phyloP scores from a whole-genome alignment of 805 yeast species.

The Suhomyces prunicola region DNA sequence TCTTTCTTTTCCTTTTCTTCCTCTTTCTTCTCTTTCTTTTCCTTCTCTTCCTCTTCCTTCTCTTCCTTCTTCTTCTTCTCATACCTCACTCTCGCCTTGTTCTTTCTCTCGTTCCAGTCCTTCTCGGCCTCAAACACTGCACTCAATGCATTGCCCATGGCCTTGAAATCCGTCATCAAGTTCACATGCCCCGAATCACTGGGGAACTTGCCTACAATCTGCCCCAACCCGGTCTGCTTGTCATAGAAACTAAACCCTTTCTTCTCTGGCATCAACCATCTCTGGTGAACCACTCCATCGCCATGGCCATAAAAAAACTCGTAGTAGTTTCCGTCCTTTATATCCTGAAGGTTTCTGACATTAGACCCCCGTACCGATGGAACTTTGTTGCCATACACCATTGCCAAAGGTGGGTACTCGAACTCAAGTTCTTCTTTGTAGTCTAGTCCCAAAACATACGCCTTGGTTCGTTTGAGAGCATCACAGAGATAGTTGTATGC shows the following conservation, averaged over 20 bases:
- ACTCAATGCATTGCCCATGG: slow-evolving; percentile 67
- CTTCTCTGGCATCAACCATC: slow-evolving; percentile 75
- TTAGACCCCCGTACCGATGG: slow-evolving; percentile 84
- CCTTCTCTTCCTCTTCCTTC: background rate
- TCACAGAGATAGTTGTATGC: slow-evolving; percentile 62
- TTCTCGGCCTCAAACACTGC: slow-evolving; percentile 62
- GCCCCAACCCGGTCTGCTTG: slow-evolving; percentile 33
- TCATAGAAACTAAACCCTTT: slow-evolving; percentile 53
- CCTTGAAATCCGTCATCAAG: slow-evolving; percentile 67
- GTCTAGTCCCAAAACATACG: slow-evolving; percentile 54
- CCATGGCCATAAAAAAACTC: slow-evolving; percentile 86
- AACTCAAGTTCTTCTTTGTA: slow-evolving; percentile 44
- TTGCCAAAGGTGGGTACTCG: slow-evolving; percentile 77
- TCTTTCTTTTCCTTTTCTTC: background rate
- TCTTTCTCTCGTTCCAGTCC: slow-evolving; percentile 22
- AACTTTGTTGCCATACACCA: slow-evolving; percentile 74
- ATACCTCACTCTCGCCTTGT: background rate
- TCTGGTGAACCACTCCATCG: slow-evolving; percentile 87
- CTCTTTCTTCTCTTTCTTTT: no score
- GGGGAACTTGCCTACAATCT: slow-evolving; percentile 64
- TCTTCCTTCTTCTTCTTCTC: background rate
- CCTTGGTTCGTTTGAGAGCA: slow-evolving; percentile 57
- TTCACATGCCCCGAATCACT: slow-evolving; percentile 75
- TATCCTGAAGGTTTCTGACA: slow-evolving; percentile 59
- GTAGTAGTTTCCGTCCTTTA: slow-evolving; percentile 67